Percentiles rank a stretch among this genome's conserved stretches.
Conservation (phyloP, 73 alveolate species). For the Paramecium biaurelia region DNA sequence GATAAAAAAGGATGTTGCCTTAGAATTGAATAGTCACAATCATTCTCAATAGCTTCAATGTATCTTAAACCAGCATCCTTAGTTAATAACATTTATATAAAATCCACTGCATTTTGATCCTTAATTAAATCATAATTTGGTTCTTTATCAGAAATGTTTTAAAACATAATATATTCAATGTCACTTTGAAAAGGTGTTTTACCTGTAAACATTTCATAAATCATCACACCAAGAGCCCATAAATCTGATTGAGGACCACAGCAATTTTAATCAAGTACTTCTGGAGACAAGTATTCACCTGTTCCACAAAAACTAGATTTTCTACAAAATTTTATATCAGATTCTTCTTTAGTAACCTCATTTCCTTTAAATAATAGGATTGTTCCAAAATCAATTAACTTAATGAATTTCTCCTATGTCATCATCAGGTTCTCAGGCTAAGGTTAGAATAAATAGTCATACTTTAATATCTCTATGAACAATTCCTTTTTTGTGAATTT, state of each 20-base stretch:
- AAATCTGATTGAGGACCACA: slow-evolving; percentile 73
- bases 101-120: background rate
- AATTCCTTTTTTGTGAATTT: background rate
- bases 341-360: slow-evolving; percentile 17
- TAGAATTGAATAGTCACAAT: background rate
- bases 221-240: slow-evolving; percentile 93
- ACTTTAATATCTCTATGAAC: slow-evolving; percentile 45
- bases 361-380: background rate
- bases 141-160: slow-evolving; percentile 33
- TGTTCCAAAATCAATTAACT: slow-evolving; percentile 57
- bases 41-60: background rate
- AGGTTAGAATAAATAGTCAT: background rate
- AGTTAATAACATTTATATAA: slow-evolving; percentile 12
- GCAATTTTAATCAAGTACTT: slow-evolving; percentile 41
- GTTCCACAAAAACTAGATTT: slow-evolving; percentile 61
- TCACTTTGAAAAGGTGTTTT: slow-evolving; percentile 84
- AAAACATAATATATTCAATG: slow-evolving; percentile 19
- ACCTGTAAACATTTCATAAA: slow-evolving; percentile 85
- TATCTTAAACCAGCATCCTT: slow-evolving; percentile 53
- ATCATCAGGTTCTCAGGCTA: slow-evolving; percentile 64
- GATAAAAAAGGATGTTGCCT: slow-evolving; percentile 10
- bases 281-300: slow-evolving; percentile 70
- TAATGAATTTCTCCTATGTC: slow-evolving; percentile 40
- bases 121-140: background rate
- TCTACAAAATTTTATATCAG: background rate